Base-by-base conservation (phyloP, 2,329 filamentous ascomycete species). In the Didymosphaeria variabile region DNA sequence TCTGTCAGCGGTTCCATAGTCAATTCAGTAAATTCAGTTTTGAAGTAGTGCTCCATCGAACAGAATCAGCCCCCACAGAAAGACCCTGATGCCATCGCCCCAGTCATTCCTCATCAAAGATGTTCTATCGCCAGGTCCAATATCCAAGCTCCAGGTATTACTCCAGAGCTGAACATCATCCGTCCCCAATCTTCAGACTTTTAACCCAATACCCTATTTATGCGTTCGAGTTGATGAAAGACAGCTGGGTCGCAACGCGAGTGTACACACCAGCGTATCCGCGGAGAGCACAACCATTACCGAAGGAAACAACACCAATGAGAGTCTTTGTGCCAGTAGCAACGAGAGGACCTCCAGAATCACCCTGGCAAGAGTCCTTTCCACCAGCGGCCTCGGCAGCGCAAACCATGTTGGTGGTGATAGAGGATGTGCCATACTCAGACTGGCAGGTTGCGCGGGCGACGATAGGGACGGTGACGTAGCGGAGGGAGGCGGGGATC, bases 361-460 rank as follows among this genome's bases (percentile, higher is more conserved):
- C 59, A 26, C 56, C 59, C 50, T 62, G 59, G 59, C 59, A 62
- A 17, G 55, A 55, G 46, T 62, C 59, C 45, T 62, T 58, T 23
- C 59, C 59, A 29, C 59, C 59, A 12, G 42, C 59, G 32, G 55
- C 31, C 23, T 32, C 42, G 36, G 47, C 59, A n/a, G 59, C 59
- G 52, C 59, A 62, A 4, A 49, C 44, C 59, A 62, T 62, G 36
- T 51, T 44, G 42, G 29, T 21, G 38, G 55, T 62, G 56, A 62
- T 55, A 15, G 49, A 8, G 3, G 50, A 42, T n/a, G 19, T 7
- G 29, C 44, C 44, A 56, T 62, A 62, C 19, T 40, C 9, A 15
- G 59, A 31, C 29, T 62, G 50, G 59, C 59, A 62, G 15, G 50
- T 50, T 2, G 55, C 1, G 51, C 59, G 59, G 44, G 59, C 40